Conservation (phyloP, 306 rosid genomes). For the Casuarina cunninghamiana region DNA sequence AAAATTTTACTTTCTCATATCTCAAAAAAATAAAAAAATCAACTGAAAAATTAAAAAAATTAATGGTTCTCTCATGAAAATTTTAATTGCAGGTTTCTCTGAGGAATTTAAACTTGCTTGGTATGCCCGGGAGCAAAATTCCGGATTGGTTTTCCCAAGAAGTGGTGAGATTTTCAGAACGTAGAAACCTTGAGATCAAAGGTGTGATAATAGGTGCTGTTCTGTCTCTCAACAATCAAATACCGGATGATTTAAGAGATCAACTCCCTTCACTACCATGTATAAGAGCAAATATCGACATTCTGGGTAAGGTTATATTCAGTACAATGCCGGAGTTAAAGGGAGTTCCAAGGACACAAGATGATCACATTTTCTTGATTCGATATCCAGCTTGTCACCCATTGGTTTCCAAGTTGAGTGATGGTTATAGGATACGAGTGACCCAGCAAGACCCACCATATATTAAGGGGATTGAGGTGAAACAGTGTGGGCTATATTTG, state of each 20-base stretch:
- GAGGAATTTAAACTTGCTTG: slow-evolving; percentile 50
- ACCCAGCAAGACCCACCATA: slow-evolving; percentile 31
- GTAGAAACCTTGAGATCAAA: slow-evolving; percentile 39
- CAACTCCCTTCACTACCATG: slow-evolving; percentile 31
- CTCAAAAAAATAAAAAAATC: background rate
- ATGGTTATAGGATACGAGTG: slow-evolving; percentile 46
- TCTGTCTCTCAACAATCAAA: slow-evolving; percentile 44
- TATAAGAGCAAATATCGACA: slow-evolving; percentile 44
- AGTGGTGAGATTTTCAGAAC: slow-evolving; percentile 40
- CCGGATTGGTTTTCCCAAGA: slow-evolving; percentile 59
- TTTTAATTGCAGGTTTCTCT: slow-evolving; percentile 46
- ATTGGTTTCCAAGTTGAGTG: slow-evolving; percentile 31
- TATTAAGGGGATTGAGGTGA: slow-evolving; percentile 48
- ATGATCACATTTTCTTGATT: slow-evolving; percentile 53
- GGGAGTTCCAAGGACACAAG: slow-evolving; percentile 52
- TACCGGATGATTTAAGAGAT: slow-evolving; percentile 17
- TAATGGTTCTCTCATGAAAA: background rate
- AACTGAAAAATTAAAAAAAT: background rate
- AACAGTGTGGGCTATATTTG: slow-evolving; percentile 46
- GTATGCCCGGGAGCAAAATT: slow-evolving; percentile 61
- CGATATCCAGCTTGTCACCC: slow-evolving; percentile 32
- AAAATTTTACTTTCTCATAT: background rate
- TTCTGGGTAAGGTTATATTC: slow-evolving; percentile 25
- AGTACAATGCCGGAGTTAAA: slow-evolving; percentile 23
- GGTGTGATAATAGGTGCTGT: slow-evolving; percentile 45